phyloP scores from a whole-genome alignment of 257 asterid genomes.

The Petunia secreta region DNA sequence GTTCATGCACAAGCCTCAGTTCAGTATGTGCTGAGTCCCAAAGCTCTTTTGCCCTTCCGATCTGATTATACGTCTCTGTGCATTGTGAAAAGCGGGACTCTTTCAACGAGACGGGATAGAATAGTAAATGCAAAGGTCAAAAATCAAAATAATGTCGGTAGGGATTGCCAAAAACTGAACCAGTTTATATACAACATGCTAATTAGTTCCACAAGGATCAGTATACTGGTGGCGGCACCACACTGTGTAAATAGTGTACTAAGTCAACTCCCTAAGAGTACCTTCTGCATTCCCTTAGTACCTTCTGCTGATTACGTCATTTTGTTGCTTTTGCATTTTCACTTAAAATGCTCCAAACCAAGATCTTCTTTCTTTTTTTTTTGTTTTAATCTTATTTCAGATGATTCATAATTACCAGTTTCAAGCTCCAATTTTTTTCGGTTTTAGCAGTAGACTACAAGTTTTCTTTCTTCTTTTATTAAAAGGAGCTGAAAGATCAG shows the following conservation, averaged over 20 bases:
- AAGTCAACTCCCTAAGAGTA: neutral
- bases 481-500: neutral
- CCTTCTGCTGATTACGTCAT: neutral
- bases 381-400: neutral
- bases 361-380: neutral
- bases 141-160: neutral
- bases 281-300: neutral
- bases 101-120: neutral
- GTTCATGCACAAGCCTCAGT: neutral
- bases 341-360: neutral
- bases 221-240: slow-evolving; percentile 1
- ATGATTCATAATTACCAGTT: neutral
- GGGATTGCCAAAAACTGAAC: neutral
- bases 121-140: neutral
- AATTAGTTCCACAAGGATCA: neutral
- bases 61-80: neutral
- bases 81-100: neutral
- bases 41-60: neutral
- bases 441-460: slow-evolving; percentile 9
- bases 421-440: neutral
- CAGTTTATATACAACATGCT: neutral
- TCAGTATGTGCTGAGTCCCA: neutral
- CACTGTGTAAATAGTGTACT: neutral
- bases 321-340: slow-evolving; percentile 8
- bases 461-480: neutral